Conservation (phyloP, 768 basidiomycete genomes). For the Pisolithus sp. region DNA sequence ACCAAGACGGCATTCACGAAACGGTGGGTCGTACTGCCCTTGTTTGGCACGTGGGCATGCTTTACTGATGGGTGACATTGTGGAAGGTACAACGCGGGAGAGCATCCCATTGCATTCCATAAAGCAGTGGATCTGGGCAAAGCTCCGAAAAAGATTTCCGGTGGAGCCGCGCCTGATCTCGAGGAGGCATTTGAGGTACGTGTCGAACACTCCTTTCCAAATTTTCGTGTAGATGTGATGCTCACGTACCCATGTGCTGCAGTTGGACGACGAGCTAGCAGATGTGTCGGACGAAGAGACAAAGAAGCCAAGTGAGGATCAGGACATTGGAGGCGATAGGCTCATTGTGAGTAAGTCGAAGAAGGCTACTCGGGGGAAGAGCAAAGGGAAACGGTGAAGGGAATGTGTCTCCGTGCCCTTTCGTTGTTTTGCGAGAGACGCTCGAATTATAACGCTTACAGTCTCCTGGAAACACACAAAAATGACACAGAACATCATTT, state of each 20-base stretch:
- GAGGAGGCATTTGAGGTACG: constrained; percentile 87
- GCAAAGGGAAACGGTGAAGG: constrained; percentile 2
- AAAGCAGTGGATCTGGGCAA: constrained; percentile 82
- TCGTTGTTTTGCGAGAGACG: too few relatives aligned
- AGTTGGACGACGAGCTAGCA: constrained; percentile 42
- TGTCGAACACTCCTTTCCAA: not conserved
- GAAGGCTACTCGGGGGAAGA: constrained; percentile 1
- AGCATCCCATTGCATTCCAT: constrained; percentile 95
- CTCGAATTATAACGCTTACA: too few relatives aligned
- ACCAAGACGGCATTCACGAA: constrained; percentile 83
- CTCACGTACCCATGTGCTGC: constrained; percentile 1
- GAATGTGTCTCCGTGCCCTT: not conserved
- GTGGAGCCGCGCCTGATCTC: constrained; percentile 75
- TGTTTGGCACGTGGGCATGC: not conserved
- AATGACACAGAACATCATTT: too few relatives aligned
- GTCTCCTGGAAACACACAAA: too few relatives aligned
- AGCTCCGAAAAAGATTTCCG: constrained; percentile 70
- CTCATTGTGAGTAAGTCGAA: constrained; percentile 48
- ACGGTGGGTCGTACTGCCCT: constrained; percentile 47
- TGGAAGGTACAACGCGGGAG: constrained; percentile 77
- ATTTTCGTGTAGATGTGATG: not conserved
- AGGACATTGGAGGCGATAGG: constrained; percentile 50
- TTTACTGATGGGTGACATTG: not conserved
- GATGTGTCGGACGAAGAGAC: constrained; percentile 49
- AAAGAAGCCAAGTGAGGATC: constrained; percentile 25